Percentiles rank a stretch among this genome's conserved stretches.
phyloP scores from a whole-genome alignment of 768 basidiomycete species.

The Auriscalpium vulgare region DNA sequence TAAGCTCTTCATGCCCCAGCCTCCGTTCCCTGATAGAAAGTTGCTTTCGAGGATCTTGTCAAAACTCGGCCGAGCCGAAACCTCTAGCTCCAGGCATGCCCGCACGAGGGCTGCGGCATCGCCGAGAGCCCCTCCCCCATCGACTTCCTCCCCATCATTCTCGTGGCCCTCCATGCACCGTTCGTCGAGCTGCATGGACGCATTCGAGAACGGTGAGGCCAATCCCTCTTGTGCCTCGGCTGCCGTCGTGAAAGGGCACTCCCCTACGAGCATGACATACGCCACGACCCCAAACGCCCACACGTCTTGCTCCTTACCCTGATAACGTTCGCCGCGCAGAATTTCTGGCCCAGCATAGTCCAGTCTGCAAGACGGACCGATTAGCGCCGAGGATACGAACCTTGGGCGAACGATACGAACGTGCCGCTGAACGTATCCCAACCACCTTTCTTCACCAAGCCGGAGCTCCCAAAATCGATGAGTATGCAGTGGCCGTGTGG shows the following conservation, averaged over 20 bases:
- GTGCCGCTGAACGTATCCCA: conserved; percentile 92
- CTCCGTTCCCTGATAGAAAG: conserved; percentile 71
- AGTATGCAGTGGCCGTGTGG: conserved; percentile 77
- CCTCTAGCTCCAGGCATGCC: conserved; percentile 78
- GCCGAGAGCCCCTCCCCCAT: conserved; percentile 77
- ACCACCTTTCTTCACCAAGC: conserved; percentile 71
- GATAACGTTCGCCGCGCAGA: conserved; percentile 86
- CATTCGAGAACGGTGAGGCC: conserved; percentile 63
- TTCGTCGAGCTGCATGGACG: conserved; percentile 71
- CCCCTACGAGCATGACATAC: conserved; percentile 87
- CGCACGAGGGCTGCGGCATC: conserved; percentile 82
- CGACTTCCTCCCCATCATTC: conserved; percentile 64
- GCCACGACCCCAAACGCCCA: conserved; percentile 98
- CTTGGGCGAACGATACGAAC: conserved; percentile 39
- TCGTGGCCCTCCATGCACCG: conserved; percentile 71
- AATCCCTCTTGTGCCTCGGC: conserved; percentile 87
- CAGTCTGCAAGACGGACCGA: conserved; percentile 36
- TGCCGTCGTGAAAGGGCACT: conserved; percentile 87
- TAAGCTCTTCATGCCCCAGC: conserved; percentile 48
- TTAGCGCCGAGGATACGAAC: conserved; percentile 10
- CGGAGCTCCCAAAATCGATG: conserved; percentile 96
- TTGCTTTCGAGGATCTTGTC: conserved; percentile 71
- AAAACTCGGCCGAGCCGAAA: conserved; percentile 75
- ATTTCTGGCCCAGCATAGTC: conserved; percentile 98
- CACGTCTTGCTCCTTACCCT: conserved; percentile 94